phyloP scores from a whole-genome alignment of 2,329 filamentous ascomycete species.

The Phaeosphaeriaceae sp. region DNA sequence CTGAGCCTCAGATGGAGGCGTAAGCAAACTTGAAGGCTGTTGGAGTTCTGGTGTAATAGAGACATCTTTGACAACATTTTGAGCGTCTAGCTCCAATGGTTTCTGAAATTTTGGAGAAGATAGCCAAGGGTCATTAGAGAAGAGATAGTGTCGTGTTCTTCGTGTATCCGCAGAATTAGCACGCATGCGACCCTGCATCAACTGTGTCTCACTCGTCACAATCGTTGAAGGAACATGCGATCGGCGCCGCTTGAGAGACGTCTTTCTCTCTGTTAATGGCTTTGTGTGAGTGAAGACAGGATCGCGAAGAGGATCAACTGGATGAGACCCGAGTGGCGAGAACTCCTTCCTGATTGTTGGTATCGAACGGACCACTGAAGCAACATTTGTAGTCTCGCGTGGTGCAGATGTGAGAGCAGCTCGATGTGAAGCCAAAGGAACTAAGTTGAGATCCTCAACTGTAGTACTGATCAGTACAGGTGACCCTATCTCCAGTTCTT shows the following conservation, averaged over 20 bases:
- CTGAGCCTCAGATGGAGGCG: slow-evolving; percentile 17
- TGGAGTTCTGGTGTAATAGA: slow-evolving; percentile 29
- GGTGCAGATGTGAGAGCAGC: slow-evolving; percentile 21
- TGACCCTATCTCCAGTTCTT: slow-evolving; percentile 40
- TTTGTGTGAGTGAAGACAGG: slow-evolving; percentile 18
- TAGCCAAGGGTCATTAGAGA: slow-evolving; percentile 39
- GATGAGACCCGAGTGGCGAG: slow-evolving; percentile 42
- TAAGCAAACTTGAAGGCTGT: slow-evolving; percentile 22
- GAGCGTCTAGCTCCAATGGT: slow-evolving; percentile 12
- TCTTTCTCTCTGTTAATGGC: slow-evolving; percentile 12
- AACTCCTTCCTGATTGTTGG: slow-evolving; percentile 30
- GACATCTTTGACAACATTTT: slow-evolving; percentile 18
- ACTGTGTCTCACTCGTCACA: slow-evolving; percentile 18
- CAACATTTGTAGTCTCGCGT: slow-evolving; percentile 11
- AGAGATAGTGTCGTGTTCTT: slow-evolving; percentile 30
- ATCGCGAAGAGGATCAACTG: slow-evolving; percentile 30
- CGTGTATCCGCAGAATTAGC: slow-evolving; percentile 41
- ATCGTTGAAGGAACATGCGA: slow-evolving; percentile 29
- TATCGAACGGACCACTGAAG: slow-evolving; percentile 12
- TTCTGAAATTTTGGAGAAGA: slow-evolving; percentile 29
- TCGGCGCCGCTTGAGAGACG: slow-evolving; percentile 19
- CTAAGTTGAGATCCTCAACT: slow-evolving; percentile 35
- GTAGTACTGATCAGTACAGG: slow-evolving; percentile 43
- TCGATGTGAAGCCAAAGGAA: slow-evolving; percentile 42
- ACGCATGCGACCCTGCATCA: slow-evolving; percentile 26